Percentiles rank a stretch among this genome's conserved stretches.
phyloP scores from a whole-genome alignment of 1,139 yeast species.

The Hyphopichia pseudoburtonii region DNA sequence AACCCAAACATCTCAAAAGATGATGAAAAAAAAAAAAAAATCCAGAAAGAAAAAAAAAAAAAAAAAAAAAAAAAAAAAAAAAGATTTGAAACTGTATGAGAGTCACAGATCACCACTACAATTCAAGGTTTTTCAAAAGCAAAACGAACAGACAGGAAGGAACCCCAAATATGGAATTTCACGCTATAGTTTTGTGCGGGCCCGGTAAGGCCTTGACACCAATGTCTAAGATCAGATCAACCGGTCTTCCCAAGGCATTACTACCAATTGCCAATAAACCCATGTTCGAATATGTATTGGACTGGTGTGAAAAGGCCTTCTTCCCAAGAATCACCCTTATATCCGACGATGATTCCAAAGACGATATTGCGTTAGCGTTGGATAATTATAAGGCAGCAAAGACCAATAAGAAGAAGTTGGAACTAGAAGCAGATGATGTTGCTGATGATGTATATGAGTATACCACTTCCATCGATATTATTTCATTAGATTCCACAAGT shows the following conservation, averaged over 20 bases:
- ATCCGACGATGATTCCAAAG: slow-evolving; percentile 27
- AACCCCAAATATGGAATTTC: slow-evolving; percentile 72
- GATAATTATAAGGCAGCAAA: slow-evolving; percentile 43
- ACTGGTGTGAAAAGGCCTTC: slow-evolving; percentile 90
- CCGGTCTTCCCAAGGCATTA: slow-evolving; percentile 78
- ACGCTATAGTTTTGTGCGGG: slow-evolving; percentile 88
- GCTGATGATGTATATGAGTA: slow-evolving; percentile 10
- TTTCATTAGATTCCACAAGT: slow-evolving; percentile 45
- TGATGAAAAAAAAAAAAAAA: no score
- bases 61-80: neutral
- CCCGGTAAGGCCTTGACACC: slow-evolving; percentile 74
- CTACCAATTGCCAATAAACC: slow-evolving; percentile 89
- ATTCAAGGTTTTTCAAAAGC: neutral
- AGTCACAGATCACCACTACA: neutral
- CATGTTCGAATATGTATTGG: slow-evolving; percentile 83
- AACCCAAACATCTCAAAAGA: no score
- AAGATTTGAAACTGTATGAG: neutral
- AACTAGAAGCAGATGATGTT: slow-evolving; percentile 7
- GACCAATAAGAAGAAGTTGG: slow-evolving; percentile 9
- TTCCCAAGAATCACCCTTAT: slow-evolving; percentile 55
- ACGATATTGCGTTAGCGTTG: slow-evolving; percentile 38
- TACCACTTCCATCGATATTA: slow-evolving; percentile 38
- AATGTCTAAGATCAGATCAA: slow-evolving; percentile 55
- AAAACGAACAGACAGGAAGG: neutral
- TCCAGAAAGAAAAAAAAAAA: slow-evolving; percentile 4